Evolutionary conservation across 2,329 filamentous ascomycete species (phyloP), one percentile per base, ranked within the genome.

Genomic region (Verticillium tricorpus): DNA sequence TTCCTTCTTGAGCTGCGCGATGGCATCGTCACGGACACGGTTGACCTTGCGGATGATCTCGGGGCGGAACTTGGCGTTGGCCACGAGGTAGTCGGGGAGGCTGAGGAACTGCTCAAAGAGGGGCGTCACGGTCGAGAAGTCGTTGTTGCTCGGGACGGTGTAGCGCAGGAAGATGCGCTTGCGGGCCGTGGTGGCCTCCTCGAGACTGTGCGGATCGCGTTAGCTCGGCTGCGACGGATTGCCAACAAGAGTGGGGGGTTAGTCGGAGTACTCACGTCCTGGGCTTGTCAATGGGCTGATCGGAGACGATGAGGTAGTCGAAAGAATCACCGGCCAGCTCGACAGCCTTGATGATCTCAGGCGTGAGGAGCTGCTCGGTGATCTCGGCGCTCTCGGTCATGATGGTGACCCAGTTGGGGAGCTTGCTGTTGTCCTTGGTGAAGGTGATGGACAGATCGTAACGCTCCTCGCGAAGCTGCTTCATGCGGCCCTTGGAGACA

Each of bases 331-430:
- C 94, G 5, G 92, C 92, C 59, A 89, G 78, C 70, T 90, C 85
- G 66, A 96, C 82, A 17, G 91, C 93, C 70, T 90, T 86, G 75
- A 92, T 85, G 40, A 99, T 83, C 69, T 98, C 94, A n/a, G 90
- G 84, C 4, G 92, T 97, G 58, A 99, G 84, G 67, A 99, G 80
- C 7, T 87, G 82, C 56, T 97, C 91, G 14, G 93, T 97, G 69
- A 99, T 89, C 78, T 98, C 95, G 62, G 93, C 93, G 77, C 89
- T 97, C 82, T 99, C 95, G 72, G 88, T 96, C 95, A 99, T 98
- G 72, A 97, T 87, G 14, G 92, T 97, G 61, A 89, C 82, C 93
- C 93, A 99, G 66, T 84, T 78, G 37, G 95, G 94, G 37, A 99
- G 86, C 82, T 96, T 97, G 61, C 89, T 74, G 77, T 93, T 87